Evolutionary conservation across 1,284 basidiomycete genomes (phyloP).

Genomic region (Mycena sp.): DNA sequence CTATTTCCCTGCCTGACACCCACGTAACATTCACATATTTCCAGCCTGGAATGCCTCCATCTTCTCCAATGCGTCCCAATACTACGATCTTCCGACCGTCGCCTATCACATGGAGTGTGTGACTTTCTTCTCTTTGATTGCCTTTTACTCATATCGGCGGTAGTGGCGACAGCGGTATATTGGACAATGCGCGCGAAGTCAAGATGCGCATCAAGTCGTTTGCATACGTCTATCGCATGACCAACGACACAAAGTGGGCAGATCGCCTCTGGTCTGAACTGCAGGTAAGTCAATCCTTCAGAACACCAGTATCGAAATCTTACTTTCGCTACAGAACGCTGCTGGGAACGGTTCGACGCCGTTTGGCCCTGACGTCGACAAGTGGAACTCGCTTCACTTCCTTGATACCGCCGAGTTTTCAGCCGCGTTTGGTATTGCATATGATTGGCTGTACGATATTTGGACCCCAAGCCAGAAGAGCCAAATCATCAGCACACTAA

Average conservation of each 20-base stretch:
- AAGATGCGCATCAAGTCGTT: constrained; percentile 95
- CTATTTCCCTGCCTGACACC: no score
- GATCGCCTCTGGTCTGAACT: constrained; percentile 89
- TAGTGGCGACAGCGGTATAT: constrained; percentile 89
- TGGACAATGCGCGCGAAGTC: constrained; percentile 91
- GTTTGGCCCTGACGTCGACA: constrained; percentile 66
- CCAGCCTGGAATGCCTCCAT: constrained; percentile 97
- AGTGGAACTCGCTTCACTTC: constrained; percentile 93
- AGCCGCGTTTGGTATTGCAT: constrained; percentile 89
- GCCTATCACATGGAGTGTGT: constrained; percentile 84
- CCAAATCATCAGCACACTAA: constrained; percentile 79
- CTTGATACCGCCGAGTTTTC: constrained; percentile 94
- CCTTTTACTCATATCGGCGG: no score
- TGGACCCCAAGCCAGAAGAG: constrained; percentile 82
- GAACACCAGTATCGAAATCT: neutral
- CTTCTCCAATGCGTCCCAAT: constrained; percentile 87
- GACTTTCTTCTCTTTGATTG: no score
- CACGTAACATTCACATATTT: no score
- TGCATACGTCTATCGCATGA: constrained; percentile 91
- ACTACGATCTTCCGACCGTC: constrained; percentile 69
- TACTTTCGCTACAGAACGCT: no score
- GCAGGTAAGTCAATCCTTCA: constrained; percentile 56
- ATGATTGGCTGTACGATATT: constrained; percentile 94
- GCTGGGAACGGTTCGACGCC: constrained; percentile 67
- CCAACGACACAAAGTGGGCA: constrained; percentile 89